Evolutionary conservation across 2,329 filamentous ascomycete genomes (phyloP), one percentile per base, ranked within the genome.

Genomic region (Waltergamsia citrina): DNA sequence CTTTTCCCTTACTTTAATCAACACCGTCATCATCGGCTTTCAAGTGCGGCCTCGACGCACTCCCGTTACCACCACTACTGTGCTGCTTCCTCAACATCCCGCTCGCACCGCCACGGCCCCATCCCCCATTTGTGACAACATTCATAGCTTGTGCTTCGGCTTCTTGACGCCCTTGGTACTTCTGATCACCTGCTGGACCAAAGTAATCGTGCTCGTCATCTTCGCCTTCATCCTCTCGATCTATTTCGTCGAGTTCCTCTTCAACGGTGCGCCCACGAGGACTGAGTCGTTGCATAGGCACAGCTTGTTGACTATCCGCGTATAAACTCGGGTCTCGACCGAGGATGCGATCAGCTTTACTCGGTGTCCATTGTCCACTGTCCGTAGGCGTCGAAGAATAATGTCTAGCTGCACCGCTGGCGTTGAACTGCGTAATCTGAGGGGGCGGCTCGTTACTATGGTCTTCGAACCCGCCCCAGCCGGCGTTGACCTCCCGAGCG

Each of bases 401-500:
- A 38, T 55, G 53, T 17, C 44, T 43, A 24, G 44, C 36, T 40
- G 45, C 42, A 35, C 52, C 45, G 35, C 45, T 20, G 2, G 29
- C 31, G 28, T 38, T 12, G 9, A 21, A 18, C 2, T 21, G 15
- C 38, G 47, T 45, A 33, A 43, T 34, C n/a, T n/a, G n/a, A 23
- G 37, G 39, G 37, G 42, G 38, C 29, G 42, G 36, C 29, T 35
- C 39, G n/a, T n/a, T n/a, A 32, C 33, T 15, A 29, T 37, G 23
- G 20, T 38, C 36, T 12, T 42, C 48, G 4, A 49, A 55, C 7
- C 49, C 49, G 22, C 80, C 80, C 79, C 81, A 85, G 22, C 81
- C 81, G 11, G 80, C 79, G 19, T 66, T 71, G 14, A 71, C 60
- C 53, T 86, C 81, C 36, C 80, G 63, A 39, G 68, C 63, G 32